Percentiles rank a stretch among this genome's conserved stretches.
These are phyloP conservation scores for Wallacemonas rigidus DNA, from an alignment of 208 protist species.

Conservation along the genomic window DNA sequence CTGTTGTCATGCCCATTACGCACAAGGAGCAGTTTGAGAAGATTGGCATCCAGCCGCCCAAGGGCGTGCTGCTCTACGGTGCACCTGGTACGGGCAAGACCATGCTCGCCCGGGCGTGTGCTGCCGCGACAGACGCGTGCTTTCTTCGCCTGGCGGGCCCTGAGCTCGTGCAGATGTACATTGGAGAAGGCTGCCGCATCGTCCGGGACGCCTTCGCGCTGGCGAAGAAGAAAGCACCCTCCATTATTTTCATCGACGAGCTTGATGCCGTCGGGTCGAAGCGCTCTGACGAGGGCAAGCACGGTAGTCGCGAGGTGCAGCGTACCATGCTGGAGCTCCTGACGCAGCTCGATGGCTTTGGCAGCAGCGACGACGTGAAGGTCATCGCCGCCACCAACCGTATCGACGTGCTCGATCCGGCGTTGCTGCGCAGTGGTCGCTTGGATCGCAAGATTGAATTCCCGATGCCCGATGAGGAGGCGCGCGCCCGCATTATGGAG, in stretches of 20 bases:
- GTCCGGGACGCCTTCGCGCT: constrained; percentile 99
- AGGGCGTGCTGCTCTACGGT: constrained; percentile 97
- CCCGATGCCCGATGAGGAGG: constrained; percentile 98
- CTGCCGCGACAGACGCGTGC: constrained; percentile 98
- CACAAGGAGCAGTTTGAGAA: constrained; percentile 98
- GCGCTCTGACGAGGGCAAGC: constrained; percentile 97
- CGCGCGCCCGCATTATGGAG: constrained; percentile 97
- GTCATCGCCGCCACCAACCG: constrained; percentile 99
- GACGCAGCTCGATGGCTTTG: constrained; percentile 99
- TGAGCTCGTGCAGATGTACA: constrained; percentile 98
- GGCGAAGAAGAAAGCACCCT: constrained; percentile 99
- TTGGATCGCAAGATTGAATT: constrained; percentile 99
- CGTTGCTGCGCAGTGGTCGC: constrained; percentile 98
- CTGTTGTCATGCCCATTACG: constrained; percentile 99
- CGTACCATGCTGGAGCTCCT: constrained; percentile 99
- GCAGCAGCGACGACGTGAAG: constrained; percentile 97
- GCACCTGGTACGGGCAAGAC: constrained; percentile 98
- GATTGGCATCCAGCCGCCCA: constrained; percentile 99
- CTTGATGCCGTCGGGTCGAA: constrained; percentile 99
- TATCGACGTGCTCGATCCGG: constrained; percentile 99
- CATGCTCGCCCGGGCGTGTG: constrained; percentile 98
- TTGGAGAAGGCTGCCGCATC: constrained; percentile 99
- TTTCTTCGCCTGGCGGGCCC: constrained; percentile 99
- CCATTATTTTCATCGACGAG: constrained; percentile 99
- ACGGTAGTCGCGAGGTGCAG: constrained; percentile 98